Conservation (phyloP, 1,139 yeast genomes). For the Saccharomyces hybrid region DNA sequence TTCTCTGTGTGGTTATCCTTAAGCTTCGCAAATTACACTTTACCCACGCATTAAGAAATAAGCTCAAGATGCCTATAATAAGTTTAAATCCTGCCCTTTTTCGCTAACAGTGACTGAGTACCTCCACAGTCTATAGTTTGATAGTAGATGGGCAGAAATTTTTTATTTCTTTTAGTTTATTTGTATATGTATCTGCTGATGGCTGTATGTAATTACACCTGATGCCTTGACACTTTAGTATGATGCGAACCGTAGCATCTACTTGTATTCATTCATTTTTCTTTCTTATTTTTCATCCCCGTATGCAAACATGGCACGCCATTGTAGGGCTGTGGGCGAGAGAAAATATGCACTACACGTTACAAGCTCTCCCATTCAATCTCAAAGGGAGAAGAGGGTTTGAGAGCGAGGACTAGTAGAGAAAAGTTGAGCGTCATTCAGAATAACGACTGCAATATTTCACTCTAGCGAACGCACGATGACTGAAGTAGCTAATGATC, state of each 20-base stretch:
- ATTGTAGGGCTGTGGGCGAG: too few species aligned
- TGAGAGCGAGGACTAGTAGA: background rate
- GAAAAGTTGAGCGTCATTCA: background rate
- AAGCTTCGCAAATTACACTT: background rate
- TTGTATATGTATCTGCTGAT: too few species aligned
- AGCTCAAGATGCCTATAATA: conserved; percentile 22
- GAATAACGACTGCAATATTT: background rate
- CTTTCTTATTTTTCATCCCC: too few species aligned
- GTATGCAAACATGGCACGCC: too few species aligned
- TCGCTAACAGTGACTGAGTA: conserved; percentile 60
- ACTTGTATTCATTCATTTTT: too few species aligned
- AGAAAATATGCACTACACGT: too few species aligned
- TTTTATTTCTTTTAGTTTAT: background rate
- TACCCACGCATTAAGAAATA: conserved; percentile 23
- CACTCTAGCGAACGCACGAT: background rate
- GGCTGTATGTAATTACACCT: too few species aligned
- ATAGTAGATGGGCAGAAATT: conserved; percentile 61
- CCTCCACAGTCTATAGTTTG: conserved; percentile 55
- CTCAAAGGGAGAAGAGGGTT: background rate
- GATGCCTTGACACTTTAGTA: background rate
- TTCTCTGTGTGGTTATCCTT: background rate
- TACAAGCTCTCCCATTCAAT: too few species aligned
- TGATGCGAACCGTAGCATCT: too few species aligned
- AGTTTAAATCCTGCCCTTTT: conserved; percentile 39
- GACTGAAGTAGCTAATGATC: conserved; percentile 7